These are phyloP conservation scores for Aspergillus flavus DNA, from an alignment of 2,329 filamentous ascomycete species.

Conservation along the genomic window DNA sequence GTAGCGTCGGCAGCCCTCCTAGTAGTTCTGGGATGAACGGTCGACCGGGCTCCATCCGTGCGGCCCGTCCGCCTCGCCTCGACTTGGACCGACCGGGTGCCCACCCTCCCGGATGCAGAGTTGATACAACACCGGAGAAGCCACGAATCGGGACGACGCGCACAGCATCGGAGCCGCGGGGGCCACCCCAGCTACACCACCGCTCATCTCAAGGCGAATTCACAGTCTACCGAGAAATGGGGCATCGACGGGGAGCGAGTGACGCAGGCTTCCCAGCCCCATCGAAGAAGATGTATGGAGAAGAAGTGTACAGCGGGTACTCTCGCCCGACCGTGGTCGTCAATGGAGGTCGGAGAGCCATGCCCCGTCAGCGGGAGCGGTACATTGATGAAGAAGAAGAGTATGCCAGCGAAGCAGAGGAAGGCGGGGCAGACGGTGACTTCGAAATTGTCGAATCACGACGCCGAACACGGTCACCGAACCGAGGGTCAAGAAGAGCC, in stretches of 20 bases:
- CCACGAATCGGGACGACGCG: constrained; percentile 51
- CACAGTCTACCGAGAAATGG: constrained; percentile 34
- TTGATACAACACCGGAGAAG: constrained; percentile 34
- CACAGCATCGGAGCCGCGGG: constrained; percentile 56
- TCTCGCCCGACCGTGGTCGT: constrained; percentile 54
- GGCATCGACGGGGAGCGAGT: constrained; percentile 34
- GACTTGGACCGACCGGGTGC: constrained; percentile 40
- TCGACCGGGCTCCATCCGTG: constrained; percentile 53
- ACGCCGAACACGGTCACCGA: constrained; percentile 33
- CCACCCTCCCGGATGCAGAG: constrained; percentile 37
- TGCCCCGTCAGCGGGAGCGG: constrained; percentile 51
- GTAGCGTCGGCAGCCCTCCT: constrained; percentile 31
- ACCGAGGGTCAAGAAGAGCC: constrained; percentile 29
- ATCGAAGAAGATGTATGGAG: constrained; percentile 38
- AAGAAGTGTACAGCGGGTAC: constrained; percentile 64
- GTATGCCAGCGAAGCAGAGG: constrained; percentile 69
- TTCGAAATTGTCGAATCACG: constrained; percentile 73
- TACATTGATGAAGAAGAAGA: constrained; percentile 83
- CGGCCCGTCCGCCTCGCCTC: constrained; percentile 50
- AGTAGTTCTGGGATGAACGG: constrained; percentile 39
- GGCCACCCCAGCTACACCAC: constrained; percentile 41
- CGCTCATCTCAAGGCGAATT: constrained; percentile 28
- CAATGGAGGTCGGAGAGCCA: constrained; percentile 42
- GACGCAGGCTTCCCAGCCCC: constrained; percentile 32
- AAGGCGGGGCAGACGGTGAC: constrained; percentile 69